Conservation (phyloP, 257 asterid species). For the Catharanthus roseus region DNA sequence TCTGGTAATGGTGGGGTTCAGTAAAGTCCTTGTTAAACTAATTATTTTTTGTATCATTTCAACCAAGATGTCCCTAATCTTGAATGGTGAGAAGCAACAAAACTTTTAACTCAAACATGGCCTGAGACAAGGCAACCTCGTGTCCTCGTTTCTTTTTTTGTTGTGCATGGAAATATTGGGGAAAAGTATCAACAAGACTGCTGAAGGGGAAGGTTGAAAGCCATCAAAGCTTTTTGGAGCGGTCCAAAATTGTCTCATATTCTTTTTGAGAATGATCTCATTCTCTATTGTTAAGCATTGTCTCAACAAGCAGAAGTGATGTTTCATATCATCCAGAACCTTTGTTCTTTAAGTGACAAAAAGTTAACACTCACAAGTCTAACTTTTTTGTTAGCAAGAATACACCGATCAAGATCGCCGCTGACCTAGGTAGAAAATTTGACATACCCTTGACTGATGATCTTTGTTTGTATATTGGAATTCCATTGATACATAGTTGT, state of each 20-base stretch:
- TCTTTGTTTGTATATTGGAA: no score
- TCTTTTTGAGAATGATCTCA: neutral
- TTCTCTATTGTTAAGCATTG: neutral
- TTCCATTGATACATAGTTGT: no score
- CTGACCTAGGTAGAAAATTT: no score
- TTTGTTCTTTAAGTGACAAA: no score
- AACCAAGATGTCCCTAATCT: neutral
- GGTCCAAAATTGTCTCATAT: neutral
- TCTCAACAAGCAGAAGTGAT: no score
- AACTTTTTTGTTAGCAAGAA: no score
- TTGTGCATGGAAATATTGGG: neutral
- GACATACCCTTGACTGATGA: no score
- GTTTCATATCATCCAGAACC: no score
- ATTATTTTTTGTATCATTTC: neutral
- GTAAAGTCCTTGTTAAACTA: neutral
- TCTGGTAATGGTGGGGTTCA: neutral
- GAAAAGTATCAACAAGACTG: no score
- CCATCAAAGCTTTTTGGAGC: neutral
- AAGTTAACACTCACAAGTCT: no score
- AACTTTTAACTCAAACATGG: neutral
- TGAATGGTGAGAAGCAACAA: neutral
- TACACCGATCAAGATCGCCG: no score
- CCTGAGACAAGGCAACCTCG: neutral
- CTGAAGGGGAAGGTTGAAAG: neutral
- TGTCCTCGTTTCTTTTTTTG: neutral